Conservation (phyloP, 1,284 basidiomycete species). For the Gomphus bonarii region DNA sequence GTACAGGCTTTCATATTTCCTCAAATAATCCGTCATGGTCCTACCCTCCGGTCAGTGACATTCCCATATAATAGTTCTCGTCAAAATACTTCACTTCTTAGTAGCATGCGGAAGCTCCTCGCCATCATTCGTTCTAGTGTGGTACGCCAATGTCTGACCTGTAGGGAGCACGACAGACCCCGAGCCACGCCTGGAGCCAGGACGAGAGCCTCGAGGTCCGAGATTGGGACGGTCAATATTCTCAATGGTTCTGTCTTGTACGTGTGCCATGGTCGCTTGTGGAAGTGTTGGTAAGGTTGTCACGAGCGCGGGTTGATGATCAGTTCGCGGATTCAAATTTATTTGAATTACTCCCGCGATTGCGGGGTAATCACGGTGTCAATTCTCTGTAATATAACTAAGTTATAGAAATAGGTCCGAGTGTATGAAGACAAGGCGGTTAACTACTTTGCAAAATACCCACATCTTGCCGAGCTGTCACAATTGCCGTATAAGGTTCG, state of each 20-base stretch:
- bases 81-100: slow-evolving; percentile 46
- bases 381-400: no score
- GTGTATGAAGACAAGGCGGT: no score
- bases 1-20: slow-evolving; percentile 78
- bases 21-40: slow-evolving; percentile 82
- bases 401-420: no score
- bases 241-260: slow-evolving; percentile 10
- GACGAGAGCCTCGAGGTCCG: slow-evolving; percentile 29
- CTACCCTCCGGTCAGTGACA: slow-evolving; percentile 25
- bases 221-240: slow-evolving; percentile 7
- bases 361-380: background rate
- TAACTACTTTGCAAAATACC: no score
- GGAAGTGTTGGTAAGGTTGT: background rate
- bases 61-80: slow-evolving; percentile 17
- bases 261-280: slow-evolving; percentile 5
- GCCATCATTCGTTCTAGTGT: slow-evolving; percentile 69
- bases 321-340: background rate
- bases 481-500: no score
- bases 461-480: no score
- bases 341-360: background rate
- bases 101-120: slow-evolving; percentile 81
- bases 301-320: background rate
- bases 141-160: slow-evolving; percentile 68
- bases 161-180: slow-evolving; percentile 61
- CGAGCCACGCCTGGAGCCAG: slow-evolving; percentile 61